Percentiles rank a stretch among this genome's conserved stretches.
phyloP scores from a whole-genome alignment of 2,329 filamentous ascomycete genomes.

The Rosellinia necatrix region DNA sequence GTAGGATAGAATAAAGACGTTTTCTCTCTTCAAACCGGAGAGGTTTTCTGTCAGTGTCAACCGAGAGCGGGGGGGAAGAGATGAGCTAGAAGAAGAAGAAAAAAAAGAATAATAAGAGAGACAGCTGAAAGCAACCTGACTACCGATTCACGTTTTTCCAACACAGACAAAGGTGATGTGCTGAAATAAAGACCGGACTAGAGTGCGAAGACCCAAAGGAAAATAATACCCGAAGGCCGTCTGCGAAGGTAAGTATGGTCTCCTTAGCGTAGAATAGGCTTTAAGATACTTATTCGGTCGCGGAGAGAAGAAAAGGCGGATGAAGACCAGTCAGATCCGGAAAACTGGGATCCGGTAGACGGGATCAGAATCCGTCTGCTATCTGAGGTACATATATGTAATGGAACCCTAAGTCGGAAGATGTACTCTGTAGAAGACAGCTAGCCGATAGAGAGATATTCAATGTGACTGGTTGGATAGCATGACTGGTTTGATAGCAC shows the following conservation, averaged over 20 bases:
- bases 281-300: background rate
- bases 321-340: background rate
- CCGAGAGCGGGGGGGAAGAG: no score
- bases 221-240: slow-evolving; percentile 15
- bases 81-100: no score
- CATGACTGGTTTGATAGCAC: no score
- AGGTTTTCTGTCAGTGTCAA: no score
- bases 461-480: slow-evolving; percentile 1
- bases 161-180: background rate
- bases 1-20: background rate
- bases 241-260: no score
- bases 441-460: background rate
- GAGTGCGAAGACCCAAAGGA: slow-evolving; percentile 3
- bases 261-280: background rate
- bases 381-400: slow-evolving; percentile 5
- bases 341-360: slow-evolving; percentile 3
- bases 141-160: background rate
- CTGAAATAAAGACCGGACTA: background rate
- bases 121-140: no score
- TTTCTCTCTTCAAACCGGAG: no score
- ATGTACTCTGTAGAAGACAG: background rate
- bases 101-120: no score
- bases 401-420: slow-evolving; percentile 4
- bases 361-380: background rate
- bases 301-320: background rate